Percentiles rank a stretch among this genome's conserved stretches.
Conservation (phyloP, 31 red algal species). For the Asparagopsis taxiformis region DNA sequence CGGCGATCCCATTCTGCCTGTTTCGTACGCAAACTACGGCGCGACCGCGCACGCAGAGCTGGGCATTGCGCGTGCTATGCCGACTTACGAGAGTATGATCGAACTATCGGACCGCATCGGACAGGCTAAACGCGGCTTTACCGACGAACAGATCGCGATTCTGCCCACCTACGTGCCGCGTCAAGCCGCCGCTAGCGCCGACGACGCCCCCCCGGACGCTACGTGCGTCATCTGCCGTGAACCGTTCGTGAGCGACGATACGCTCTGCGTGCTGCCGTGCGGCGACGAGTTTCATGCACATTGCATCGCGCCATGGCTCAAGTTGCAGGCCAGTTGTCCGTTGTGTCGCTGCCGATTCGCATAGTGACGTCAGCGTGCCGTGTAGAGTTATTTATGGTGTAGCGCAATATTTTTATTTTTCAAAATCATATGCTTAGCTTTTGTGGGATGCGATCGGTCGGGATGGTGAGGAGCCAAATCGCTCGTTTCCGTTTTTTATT, state of each 20-base stretch:
- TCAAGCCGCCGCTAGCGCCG: background rate
- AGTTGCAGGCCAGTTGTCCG: conserved; percentile 60
- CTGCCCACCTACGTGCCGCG: conserved; percentile 32
- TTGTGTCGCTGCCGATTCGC: conserved; percentile 69
- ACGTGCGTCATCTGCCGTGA: conserved; percentile 74
- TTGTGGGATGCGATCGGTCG: too few species aligned
- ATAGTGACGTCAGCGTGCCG: conserved; percentile 3
- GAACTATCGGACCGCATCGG: conserved; percentile 56
- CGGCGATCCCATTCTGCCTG: conserved; percentile 20
- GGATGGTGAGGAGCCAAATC: too few species aligned
- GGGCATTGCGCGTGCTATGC: background rate
- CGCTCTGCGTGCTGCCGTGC: conserved; percentile 62
- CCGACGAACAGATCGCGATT: conserved; percentile 56
- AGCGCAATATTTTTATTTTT: background rate
- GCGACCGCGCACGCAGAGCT: background rate
- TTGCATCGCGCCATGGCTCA: conserved; percentile 67
- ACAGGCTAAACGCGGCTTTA: conserved; percentile 42
- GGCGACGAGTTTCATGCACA: conserved; percentile 69
- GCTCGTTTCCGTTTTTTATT: too few species aligned
- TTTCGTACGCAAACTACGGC: conserved; percentile 22
- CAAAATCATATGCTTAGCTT: too few species aligned
- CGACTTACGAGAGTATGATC: conserved; percentile 52
- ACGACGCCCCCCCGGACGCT: conserved; percentile 6
- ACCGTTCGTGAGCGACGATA: conserved; percentile 11
- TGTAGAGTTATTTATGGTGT: background rate